phyloP scores from a whole-genome alignment of 371 early-diverging fungal genomes.

The Sporodiniella umbellata region DNA sequence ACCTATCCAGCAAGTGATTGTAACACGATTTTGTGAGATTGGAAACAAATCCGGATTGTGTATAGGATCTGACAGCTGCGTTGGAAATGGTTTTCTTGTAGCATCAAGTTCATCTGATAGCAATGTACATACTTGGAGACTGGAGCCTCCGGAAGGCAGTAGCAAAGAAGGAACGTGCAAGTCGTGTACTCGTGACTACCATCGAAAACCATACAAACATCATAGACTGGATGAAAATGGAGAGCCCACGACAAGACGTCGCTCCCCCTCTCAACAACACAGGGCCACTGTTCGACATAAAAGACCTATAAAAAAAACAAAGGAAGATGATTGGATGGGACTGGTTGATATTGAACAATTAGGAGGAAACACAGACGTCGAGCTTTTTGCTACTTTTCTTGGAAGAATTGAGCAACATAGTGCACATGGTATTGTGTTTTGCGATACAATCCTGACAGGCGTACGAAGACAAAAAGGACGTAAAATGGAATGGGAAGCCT shows the following conservation, averaged over 20 bases:
- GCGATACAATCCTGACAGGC: constrained; percentile 30
- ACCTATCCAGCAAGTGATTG: constrained; percentile 22
- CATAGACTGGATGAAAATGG: constrained; percentile 7
- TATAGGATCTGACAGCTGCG: constrained; percentile 27
- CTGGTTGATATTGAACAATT: constrained; percentile 34
- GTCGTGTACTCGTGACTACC: constrained; percentile 23
- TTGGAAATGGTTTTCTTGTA: constrained; percentile 31
- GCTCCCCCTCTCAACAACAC: neutral
- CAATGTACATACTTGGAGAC: constrained; percentile 31
- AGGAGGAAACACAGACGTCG: constrained; percentile 14
- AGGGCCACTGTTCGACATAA: neutral
- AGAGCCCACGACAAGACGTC: neutral
- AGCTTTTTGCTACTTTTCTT: constrained; percentile 17
- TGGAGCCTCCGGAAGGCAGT: constrained; percentile 13
- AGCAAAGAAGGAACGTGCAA: constrained; percentile 4
- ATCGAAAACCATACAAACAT: constrained; percentile 27
- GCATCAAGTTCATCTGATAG: constrained; percentile 29
- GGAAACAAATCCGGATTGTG: constrained; percentile 26
- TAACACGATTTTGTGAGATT: constrained; percentile 29
- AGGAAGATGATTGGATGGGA: constrained; percentile 4
- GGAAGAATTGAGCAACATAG: constrained; percentile 28
- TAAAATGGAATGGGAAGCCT: constrained; percentile 27
- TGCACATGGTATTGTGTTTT: constrained; percentile 26
- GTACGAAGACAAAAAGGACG: constrained; percentile 23
- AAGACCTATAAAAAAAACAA: neutral